These are phyloP conservation scores for Cucumis variabilis DNA, from an alignment of 331 rosid species.

Conservation along the genomic window DNA sequence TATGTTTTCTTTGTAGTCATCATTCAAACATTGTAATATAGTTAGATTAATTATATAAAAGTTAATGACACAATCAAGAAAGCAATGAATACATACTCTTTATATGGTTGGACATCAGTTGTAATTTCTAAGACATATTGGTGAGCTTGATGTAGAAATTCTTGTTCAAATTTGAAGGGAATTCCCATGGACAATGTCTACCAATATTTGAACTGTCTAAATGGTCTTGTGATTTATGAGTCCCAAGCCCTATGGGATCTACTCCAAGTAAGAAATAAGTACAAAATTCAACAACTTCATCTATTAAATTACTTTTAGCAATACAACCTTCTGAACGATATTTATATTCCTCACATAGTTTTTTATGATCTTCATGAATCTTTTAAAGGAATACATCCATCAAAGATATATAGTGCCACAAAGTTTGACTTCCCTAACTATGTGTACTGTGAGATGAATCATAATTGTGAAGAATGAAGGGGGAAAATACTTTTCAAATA, in stretches of 20 bases:
- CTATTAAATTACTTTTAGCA: too few species aligned
- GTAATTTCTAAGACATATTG: neutral
- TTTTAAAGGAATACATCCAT: too few species aligned
- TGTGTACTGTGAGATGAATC: neutral
- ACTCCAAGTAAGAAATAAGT: too few species aligned
- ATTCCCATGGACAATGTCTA: neutral
- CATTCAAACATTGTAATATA: neutral
- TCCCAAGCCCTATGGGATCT: too few species aligned
- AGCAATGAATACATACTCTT: neutral
- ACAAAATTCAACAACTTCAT: too few species aligned
- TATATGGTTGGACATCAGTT: neutral
- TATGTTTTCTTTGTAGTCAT: neutral
- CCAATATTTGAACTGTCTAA: neutral
- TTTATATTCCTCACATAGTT: too few species aligned
- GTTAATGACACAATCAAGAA: neutral
- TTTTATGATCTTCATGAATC: too few species aligned
- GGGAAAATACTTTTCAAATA: neutral
- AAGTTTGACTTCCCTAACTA: too few species aligned
- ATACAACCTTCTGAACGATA: too few species aligned
- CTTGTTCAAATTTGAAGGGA: neutral
- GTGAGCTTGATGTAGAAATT: neutral
- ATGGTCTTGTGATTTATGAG: neutral
- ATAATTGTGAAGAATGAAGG: neutral
- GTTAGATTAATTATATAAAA: too few species aligned
- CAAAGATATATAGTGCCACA: too few species aligned